Conservation (phyloP, 257 asterid species). For the Solanum medicagineum region DNA sequence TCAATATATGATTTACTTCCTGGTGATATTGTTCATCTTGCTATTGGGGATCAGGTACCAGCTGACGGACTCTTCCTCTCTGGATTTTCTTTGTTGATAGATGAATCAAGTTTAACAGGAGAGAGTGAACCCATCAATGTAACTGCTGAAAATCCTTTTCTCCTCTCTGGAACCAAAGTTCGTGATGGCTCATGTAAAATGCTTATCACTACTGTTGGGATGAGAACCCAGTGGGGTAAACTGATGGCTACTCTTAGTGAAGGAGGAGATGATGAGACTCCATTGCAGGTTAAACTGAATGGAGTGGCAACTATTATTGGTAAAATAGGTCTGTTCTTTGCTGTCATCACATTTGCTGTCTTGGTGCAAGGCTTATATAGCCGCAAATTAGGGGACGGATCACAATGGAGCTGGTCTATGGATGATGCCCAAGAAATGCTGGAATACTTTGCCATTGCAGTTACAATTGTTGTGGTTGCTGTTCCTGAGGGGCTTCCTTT, state of each 20-base stretch:
- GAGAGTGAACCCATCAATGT: constrained; percentile 78
- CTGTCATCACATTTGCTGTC: constrained; percentile 75
- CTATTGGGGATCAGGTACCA: constrained; percentile 84
- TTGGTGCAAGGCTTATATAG: constrained; percentile 60
- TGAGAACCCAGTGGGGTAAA: constrained; percentile 96
- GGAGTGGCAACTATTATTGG: constrained; percentile 92
- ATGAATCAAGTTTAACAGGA: constrained; percentile 85
- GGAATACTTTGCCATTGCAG: constrained; percentile 87
- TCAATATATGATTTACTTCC: constrained; percentile 76
- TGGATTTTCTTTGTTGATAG: constrained; percentile 61
- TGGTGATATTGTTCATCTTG: constrained; percentile 85
- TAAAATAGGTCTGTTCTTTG: constrained; percentile 77
- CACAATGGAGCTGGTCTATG: constrained; percentile 57
- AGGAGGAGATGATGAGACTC: constrained; percentile 94
- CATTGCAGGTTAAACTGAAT: constrained; percentile 76
- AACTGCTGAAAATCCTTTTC: constrained; percentile 60
- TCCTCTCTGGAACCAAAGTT: constrained; percentile 82
- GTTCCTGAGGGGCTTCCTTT: constrained; percentile 95
- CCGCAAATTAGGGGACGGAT: constrained; percentile 40
- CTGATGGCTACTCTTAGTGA: constrained; percentile 83
- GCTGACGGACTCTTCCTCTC: constrained; percentile 81
- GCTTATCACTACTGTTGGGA: constrained; percentile 85
- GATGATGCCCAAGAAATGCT: constrained; percentile 78
- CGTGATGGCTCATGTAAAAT: constrained; percentile 88
- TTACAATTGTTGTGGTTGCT: constrained; percentile 91